Conservation (phyloP, 345 rosid species). For the Eucalyptus marginata region DNA sequence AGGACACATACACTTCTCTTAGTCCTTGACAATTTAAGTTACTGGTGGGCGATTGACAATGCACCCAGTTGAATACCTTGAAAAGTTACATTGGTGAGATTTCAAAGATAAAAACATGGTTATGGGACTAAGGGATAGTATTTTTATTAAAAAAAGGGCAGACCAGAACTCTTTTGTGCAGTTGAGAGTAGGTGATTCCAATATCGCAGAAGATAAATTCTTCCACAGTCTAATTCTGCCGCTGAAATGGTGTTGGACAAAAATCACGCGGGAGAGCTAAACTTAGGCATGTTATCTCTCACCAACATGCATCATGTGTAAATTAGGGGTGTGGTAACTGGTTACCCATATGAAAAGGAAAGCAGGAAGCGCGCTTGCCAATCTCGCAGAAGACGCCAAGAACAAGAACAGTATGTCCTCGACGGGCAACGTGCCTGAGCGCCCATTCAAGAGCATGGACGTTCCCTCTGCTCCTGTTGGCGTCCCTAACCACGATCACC, state of each 20-base stretch:
- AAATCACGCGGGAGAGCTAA: neutral
- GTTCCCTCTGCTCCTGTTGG: conserved; percentile 12
- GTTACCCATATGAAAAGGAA: conserved; percentile 17
- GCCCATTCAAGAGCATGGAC: conserved; percentile 39
- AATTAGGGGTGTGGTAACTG: neutral
- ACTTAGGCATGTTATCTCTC: neutral
- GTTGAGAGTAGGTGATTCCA: neutral
- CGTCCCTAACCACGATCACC: conserved; percentile 30
- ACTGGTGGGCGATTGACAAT: neutral
- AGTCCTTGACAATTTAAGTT: neutral
- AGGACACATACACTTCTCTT: neutral
- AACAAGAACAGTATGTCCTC: conserved; percentile 14
- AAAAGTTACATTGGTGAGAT: neutral
- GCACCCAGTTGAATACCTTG: neutral
- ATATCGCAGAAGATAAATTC: neutral
- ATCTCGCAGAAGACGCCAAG: conserved; percentile 20
- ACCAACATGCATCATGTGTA: neutral
- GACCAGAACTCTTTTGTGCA: neutral
- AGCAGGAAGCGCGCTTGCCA: conserved; percentile 18
- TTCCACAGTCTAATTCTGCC: neutral
- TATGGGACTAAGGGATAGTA: neutral
- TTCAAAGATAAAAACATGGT: neutral
- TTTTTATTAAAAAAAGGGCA: neutral
- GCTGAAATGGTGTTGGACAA: neutral
- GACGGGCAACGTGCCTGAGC: conserved; percentile 26